These are phyloP conservation scores for Plasmodium vivax DNA, from an alignment of 169 alveolate species.

Conservation along the genomic window DNA sequence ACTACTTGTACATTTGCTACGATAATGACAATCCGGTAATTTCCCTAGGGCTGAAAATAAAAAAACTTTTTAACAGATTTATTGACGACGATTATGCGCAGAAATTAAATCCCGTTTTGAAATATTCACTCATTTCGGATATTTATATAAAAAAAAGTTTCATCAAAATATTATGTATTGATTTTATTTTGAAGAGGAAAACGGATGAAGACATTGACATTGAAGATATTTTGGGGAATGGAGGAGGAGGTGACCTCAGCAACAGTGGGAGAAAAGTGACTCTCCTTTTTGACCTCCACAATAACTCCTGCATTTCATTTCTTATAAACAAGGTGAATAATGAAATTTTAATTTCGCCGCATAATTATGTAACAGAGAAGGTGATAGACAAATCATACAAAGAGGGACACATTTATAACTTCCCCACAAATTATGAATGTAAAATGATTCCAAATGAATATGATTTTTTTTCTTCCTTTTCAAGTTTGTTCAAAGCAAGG, in stretches of 20 bases:
- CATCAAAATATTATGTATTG: conserved; percentile 69
- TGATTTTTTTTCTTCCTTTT: conserved; percentile 66
- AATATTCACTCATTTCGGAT: conserved; percentile 62
- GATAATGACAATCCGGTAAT: conserved; percentile 70
- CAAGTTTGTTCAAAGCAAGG: conserved; percentile 43
- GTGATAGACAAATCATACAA: conserved; percentile 61
- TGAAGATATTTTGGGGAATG: conserved; percentile 18
- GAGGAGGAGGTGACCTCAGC: not conserved
- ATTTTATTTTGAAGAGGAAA: conserved; percentile 63
- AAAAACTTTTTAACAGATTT: conserved; percentile 62
- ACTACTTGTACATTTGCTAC: conserved; percentile 56
- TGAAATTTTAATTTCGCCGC: conserved; percentile 72
- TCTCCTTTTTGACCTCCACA: conserved; percentile 57
- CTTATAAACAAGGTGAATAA: conserved; percentile 54
- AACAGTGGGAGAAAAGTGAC: conserved; percentile 51
- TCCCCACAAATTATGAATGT: conserved; percentile 63
- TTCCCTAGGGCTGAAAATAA: conserved; percentile 65
- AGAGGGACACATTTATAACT: conserved; percentile 58
- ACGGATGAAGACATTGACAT: conserved; percentile 56
- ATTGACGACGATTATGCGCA: conserved; percentile 73
- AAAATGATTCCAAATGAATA: conserved; percentile 67
- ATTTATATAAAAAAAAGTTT: conserved; percentile 52
- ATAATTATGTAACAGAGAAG: conserved; percentile 71
- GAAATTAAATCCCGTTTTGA: conserved; percentile 66
- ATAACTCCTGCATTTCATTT: conserved; percentile 68